Evolutionary conservation across 345 rosid species (phyloP), one percentile per base, ranked within the genome.

Genomic region (Viola odorata): DNA sequence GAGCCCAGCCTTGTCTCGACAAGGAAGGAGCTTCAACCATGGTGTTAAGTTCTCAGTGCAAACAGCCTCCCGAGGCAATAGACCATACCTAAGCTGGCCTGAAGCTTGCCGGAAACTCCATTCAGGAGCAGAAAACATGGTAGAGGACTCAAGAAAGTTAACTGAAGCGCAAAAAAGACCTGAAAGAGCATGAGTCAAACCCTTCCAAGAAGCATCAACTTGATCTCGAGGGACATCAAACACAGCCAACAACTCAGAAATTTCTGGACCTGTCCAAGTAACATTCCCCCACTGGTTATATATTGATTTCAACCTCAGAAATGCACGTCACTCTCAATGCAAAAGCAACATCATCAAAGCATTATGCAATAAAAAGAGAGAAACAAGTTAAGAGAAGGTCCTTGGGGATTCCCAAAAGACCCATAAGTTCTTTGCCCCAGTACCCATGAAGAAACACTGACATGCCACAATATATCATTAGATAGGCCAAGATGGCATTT

Each of bases 21-120:
- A 94, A 41, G 97, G 97, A 64, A 90, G 97, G 50, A 94, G 79
- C 86, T 90, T 94, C 68, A 94, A 77, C 99, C 99, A 94, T 12
- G 99, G 96, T 66, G 97, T 94, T 67, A 94, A 78, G 66, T 94
- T 94, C 84, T 94, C 99, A 4, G 99, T 94, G 78, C 96, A 94
- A 57, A 90, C 95, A 73, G 99, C 96, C 78, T 94, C 99, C 57
- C 97, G 96, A 4, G 99, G 99, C 84, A 94, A 62, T 45, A 84
- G 73, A 50, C 99, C 97, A 68, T 94, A 85, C 71, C 96, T 81
- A 75, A 94, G 58, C 60, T 80, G 81, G 47, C 85, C 89, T 13
- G 80, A 63, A 41, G 81, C 78, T 11, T 71, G 76, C 58, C 77
- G 78, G 53, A 94, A 90, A 59, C 90, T 82, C 97, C 88, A 88